These are phyloP conservation scores for Populus ilicifolia DNA, from an alignment of 345 rosid genomes.

Conservation along the genomic window DNA sequence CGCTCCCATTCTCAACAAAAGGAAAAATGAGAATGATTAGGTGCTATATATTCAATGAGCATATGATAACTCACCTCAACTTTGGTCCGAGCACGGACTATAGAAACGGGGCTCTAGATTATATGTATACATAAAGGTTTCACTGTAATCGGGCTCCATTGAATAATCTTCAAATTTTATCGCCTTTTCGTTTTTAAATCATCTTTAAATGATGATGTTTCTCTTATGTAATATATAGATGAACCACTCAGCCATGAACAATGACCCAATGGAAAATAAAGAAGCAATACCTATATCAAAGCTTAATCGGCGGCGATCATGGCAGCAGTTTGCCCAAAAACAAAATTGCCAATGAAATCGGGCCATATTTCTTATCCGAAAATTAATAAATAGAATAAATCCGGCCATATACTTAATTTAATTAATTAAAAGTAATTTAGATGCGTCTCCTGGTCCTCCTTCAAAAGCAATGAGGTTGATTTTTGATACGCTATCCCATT, in stretches of 20 bases:
- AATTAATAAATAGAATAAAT: too few species aligned
- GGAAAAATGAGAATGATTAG: conserved; percentile 29
- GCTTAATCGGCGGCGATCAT: not conserved
- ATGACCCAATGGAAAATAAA: not conserved
- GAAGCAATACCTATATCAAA: not conserved
- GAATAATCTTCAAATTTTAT: not conserved
- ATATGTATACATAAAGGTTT: not conserved
- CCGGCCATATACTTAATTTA: too few species aligned
- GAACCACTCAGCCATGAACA: not conserved
- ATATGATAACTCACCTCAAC: conserved; percentile 28
- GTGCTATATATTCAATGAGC: conserved; percentile 42
- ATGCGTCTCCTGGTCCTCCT: not conserved
- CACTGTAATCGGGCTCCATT: conserved; percentile 10
- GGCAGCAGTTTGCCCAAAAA: too few species aligned
- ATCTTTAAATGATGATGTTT: conserved; percentile 12
- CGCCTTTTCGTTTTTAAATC: not conserved
- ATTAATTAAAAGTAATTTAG: not conserved
- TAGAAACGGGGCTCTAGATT: conserved; percentile 24
- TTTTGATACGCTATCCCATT: not conserved
- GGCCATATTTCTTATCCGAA: too few species aligned
- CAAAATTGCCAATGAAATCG: too few species aligned
- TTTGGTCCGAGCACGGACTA: conserved; percentile 13
- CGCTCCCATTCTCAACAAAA: conserved; percentile 31
- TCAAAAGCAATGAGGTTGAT: not conserved
- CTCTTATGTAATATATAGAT: not conserved